Base-by-base conservation (phyloP, 2,329 filamentous ascomycete genomes). In the Ceratocystis variospora region DNA sequence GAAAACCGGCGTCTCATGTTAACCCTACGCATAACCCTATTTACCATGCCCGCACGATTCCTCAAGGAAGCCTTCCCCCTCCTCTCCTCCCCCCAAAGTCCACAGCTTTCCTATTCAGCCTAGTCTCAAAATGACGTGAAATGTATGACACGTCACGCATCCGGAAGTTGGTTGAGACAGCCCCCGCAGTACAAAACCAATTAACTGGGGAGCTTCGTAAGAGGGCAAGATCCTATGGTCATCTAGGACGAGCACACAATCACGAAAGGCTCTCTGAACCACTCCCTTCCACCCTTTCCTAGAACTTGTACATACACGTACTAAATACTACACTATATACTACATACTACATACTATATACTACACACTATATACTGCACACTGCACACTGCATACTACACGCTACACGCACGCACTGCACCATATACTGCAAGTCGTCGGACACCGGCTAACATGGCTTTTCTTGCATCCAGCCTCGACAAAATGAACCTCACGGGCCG, bases 401-500 rank as follows among this genome's bases (percentile, higher is more conserved):
- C 5, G 46, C 6, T 48, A 48, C 5, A 5, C 45, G 12, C 45
- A 46, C 12, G 5, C 45, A 1, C 45, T 46, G 19, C 15, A 5
- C 15, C 5, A n/a, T 50, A 10, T 25, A 22, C 17, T 50, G 8
- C 48, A 10, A 8, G 48, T 12, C 17, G n/a, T 61, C n/a, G 48
- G 4, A 7, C 10, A 22, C 55, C 28, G 22, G n/a, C 10, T 28
- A 65, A 15, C 28, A 70, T 70, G 69, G 69, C 69, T 17, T 69
- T 69, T 31, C 45, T 70, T 28, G 62, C 68, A 12, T 57, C 68
- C 37, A 64, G 63, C 7, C 64, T 70, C 12, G 53, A 67, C 3
- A 68, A 63, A 31, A 64, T 70, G 12, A 67, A 63, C 12, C 61
- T 68, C 28, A 31, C 10, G 6, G 53, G 41, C 55, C 57, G 15